These are phyloP conservation scores for Aspergillus texensis DNA, from an alignment of 2,329 filamentous ascomycete genomes.

Conservation along the genomic window DNA sequence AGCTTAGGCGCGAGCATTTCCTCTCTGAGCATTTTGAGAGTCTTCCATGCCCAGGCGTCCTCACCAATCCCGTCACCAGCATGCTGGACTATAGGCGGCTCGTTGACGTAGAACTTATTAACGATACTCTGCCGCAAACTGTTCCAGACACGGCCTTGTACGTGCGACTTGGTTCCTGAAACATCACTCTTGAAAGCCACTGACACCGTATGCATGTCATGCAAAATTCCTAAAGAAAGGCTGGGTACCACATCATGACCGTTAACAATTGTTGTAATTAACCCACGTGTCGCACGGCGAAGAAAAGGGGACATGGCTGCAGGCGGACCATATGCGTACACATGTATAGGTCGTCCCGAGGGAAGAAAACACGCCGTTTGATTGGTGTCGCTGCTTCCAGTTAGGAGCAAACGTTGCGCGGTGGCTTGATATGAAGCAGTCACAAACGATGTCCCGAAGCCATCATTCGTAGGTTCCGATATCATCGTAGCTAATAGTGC, in stretches of 20 bases:
- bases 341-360: constrained; percentile 70
- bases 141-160: constrained; percentile 68
- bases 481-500: constrained; percentile 72
- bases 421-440: constrained; percentile 52
- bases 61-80: constrained; percentile 59
- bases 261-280: constrained; percentile 75
- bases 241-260: constrained; percentile 74
- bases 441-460: constrained; percentile 61
- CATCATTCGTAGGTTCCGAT: constrained; percentile 59
- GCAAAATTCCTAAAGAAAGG: constrained; percentile 71
- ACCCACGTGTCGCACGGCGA: constrained; percentile 68
- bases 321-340: constrained; percentile 77
- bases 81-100: constrained; percentile 46
- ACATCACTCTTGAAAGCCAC: constrained; percentile 74
- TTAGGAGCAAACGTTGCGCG: constrained; percentile 44
- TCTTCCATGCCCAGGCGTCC: constrained; percentile 68
- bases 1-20: constrained; percentile 72
- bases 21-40: constrained; percentile 66
- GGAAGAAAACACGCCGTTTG: constrained; percentile 57
- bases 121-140: constrained; percentile 64
- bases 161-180: constrained; percentile 66
- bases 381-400: constrained; percentile 24
- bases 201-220: constrained; percentile 73
- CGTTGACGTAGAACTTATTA: constrained; percentile 62
- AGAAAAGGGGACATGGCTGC: constrained; percentile 72